phyloP scores from a whole-genome alignment of 2,329 filamentous ascomycete genomes.

The Seiridium unicorne region DNA sequence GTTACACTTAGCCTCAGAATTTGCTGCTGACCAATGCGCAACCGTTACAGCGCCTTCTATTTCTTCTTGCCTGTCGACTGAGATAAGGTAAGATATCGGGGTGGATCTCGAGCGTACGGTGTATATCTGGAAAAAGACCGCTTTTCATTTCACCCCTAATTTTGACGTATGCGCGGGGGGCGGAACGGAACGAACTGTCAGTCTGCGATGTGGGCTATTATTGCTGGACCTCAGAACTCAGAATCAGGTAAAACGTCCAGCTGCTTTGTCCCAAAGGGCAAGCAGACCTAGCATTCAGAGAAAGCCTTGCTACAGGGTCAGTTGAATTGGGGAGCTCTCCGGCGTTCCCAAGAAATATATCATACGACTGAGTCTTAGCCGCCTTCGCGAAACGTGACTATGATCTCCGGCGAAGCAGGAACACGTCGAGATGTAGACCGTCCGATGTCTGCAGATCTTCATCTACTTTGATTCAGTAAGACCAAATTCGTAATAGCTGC shows the following conservation, averaged over 20 bases:
- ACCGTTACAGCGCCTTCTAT: not conserved
- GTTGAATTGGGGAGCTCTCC: no score
- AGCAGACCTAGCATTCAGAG: no score
- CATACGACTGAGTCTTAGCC: not conserved
- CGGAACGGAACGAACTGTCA: no score
- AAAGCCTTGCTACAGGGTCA: no score
- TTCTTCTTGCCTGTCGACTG: not conserved
- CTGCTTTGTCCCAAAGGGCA: no score
- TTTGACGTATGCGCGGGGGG: not conserved
- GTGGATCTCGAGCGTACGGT: not conserved
- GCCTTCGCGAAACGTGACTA: not conserved
- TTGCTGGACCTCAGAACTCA: no score
- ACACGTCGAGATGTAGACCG: not conserved
- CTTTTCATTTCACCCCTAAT: not conserved
- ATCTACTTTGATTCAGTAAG: not conserved
- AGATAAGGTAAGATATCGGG: not conserved
- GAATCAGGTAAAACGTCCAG: no score
- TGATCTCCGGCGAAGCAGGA: not conserved
- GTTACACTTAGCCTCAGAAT: slow-evolving; percentile 1
- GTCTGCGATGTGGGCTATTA: no score
- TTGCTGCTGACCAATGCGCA: not conserved
- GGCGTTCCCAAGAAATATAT: not conserved
- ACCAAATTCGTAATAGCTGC: not conserved
- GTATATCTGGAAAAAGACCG: not conserved
- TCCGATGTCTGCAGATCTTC: slow-evolving; percentile 5